Evolutionary conservation across 2,329 filamentous ascomycete species (phyloP).

Genomic region (Neophaeococcomyces aloes): DNA sequence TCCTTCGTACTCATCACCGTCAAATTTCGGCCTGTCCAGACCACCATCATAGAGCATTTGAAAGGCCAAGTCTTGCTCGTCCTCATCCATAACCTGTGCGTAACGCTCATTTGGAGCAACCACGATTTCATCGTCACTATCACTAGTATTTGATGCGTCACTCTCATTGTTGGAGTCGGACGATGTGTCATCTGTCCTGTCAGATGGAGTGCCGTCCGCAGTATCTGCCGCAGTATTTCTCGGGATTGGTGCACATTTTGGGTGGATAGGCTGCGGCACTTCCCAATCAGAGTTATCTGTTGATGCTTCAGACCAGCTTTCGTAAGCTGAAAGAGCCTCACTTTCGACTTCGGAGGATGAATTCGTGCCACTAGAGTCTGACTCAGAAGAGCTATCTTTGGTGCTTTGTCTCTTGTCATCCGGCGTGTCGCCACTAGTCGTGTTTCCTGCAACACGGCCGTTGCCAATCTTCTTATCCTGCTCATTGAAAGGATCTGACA

Average conservation of each 20-base stretch:
- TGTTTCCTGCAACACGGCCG: no score
- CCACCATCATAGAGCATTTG: not conserved
- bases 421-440: no score
- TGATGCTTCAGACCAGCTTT: constrained; percentile 3
- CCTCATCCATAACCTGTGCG: not conserved
- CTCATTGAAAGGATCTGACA: not conserved
- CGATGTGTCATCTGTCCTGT: no score
- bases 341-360: no score
- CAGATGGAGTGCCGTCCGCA: no score
- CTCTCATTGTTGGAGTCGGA: no score
- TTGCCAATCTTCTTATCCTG: no score
- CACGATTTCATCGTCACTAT: not conserved
- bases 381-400: no score
- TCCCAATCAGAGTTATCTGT: not conserved
- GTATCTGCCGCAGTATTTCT: not conserved
- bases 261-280: not conserved
- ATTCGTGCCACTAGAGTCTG: no score
- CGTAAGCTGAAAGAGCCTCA: constrained; percentile 2
- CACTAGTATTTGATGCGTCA: not conserved
- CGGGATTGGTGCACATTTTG: not conserved
- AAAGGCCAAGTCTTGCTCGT: not conserved
- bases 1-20: not conserved
- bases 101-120: not conserved
- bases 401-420: no score
- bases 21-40: not conserved